Evolutionary conservation across 2,329 filamentous ascomycete genomes (phyloP), one percentile per base, ranked within the genome.

Genomic region (Talaromyces sp.): DNA sequence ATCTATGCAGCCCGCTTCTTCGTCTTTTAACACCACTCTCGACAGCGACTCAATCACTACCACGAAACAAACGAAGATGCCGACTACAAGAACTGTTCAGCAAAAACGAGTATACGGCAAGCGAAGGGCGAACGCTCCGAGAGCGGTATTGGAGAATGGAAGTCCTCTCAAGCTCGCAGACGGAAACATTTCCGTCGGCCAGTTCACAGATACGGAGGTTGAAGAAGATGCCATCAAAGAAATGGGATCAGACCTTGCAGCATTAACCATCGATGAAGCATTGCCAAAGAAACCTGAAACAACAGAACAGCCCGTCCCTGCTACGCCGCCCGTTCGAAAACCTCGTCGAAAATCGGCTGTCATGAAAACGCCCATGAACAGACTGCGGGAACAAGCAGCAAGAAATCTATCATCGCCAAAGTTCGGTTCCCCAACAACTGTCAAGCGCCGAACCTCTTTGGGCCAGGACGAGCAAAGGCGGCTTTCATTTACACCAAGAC

Each of bases 221-320:
- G 61, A 72, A 31, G 67, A 72, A 41, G 60, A 54, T 6, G 64
- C 70, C 10, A 62, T 59, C 5, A 35, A 53, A 24, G 53, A 61
- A 19, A 43, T 63, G 17, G 59, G 69, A 58, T 50, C 58, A 3
- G 72, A 70, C 57, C 29, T 75, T 54, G 69, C 71, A 11, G 59
- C 64, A 32, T 63, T 74, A 17, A 67, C 55, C 10, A 67, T 75
- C 38, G 41, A 59, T 32, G 56, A 61, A 17, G 35, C 24, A 19
- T 10, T 2, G 4, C 8, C 50, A 31, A 3, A 27, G 3, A 7
- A 54, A 9, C 43, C 31, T 7, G 9, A 51, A 17, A 21, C 21
- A 6, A 38, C 9, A 5, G 35, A 61, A 17, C 19, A 52, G 8
- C 41, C 11, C 5, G 24, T 29, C 9, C 51, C 31, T 5, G 43